Base-by-base conservation (phyloP, 2,329 filamentous ascomycete genomes). In the Arthrobotrys megalospora region DNA sequence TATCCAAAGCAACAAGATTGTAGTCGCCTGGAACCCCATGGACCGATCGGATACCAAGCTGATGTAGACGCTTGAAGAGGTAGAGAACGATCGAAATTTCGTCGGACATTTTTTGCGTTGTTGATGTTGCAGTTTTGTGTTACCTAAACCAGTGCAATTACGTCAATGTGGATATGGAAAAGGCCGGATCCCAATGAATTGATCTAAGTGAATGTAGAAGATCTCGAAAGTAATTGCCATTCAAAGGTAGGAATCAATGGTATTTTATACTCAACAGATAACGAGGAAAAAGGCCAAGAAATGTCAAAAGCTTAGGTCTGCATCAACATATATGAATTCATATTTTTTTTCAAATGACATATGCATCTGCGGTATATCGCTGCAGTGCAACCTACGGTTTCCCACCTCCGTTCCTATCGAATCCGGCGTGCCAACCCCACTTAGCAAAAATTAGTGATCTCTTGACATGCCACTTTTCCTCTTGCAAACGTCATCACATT, bases 1-100 rank as follows among this genome's bases (percentile, higher is more conserved):
- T 91, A 83, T 93, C 91, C 24, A 93, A 86, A 7, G 90, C 87
- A 14, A 89, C 87, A 60, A 93, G 87, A 83, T 93, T 93, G 85
- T 91, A 93, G 84, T 93, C 91, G 16, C 90, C 90, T 48, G 91
- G 90, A n/a, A 92, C 85, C 53, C 91, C 91, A 81, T 92, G 90
- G 69, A 92, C 85, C 10, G 90, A 91, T 66, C 87, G 86, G 36
- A 92, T 87, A 34, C 90, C 90, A 41, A 92, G 84, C 82, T 92
- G 87, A 80, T 88, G 85, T 12, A 92, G 86, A 68, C 91, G 86
- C 53, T 85, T 87, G 83, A 91, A 92, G 81, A 92, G 87, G 81
- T 92, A 92, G 7, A 82, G 80, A 12, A 82, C 84, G 12, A 85
- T 76, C 47, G 76, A 79, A 21, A 79, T 80, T 66, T 80, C 75